Base-by-base conservation (phyloP, 306 rosid species). In the Fragaria nilgerrensis region DNA sequence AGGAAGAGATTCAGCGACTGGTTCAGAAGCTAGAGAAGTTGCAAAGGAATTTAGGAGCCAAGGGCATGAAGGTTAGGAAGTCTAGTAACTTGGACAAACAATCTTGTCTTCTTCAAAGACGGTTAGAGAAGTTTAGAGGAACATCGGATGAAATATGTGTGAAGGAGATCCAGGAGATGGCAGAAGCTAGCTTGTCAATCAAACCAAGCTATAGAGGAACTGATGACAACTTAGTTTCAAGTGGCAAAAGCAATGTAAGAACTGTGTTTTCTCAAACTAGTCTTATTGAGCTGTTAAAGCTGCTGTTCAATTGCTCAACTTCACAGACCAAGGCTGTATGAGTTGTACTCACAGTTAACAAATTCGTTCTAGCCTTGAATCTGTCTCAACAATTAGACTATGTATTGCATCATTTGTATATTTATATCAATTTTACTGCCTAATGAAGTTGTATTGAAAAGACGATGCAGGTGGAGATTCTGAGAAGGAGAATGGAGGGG, bases 401-500 rank as follows among this genome's bases (percentile, higher is more conserved):
- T n/a, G 47, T 47, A 32, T 72, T 34, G 47, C 20, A 10, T 52
- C 6, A 20, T 72, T 52, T 65, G 14, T 29, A 17, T 64, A 15
- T 29, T 29, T 48, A 29, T 16, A n/a, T 6, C 23, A 1, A 4
- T 5, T 69, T 8, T 9, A 25, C 2, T 22, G 52, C 13, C 36
- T 72, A 20, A 73, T 39, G 36, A 48, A 5, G 55, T 58, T 39
- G 17, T 41, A 15, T 73, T 14, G 17, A 55, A 56, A 69, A 70
- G 3, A 7, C 48, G 2, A 22, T 77, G 66, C 75, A 95, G 97
- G 97, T 90, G 77, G 98, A 95, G 77, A 87, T 92, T 74, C 75
- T 95, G 79, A 90, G 87, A 78, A 90, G 91, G 79, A 95, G 89
- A 85, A 90, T 95, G 98, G 97, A 95, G 72, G 93, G 89, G 67